These are phyloP conservation scores for Volutella citrinella DNA, from an alignment of 2,329 filamentous ascomycete species.

Conservation along the genomic window DNA sequence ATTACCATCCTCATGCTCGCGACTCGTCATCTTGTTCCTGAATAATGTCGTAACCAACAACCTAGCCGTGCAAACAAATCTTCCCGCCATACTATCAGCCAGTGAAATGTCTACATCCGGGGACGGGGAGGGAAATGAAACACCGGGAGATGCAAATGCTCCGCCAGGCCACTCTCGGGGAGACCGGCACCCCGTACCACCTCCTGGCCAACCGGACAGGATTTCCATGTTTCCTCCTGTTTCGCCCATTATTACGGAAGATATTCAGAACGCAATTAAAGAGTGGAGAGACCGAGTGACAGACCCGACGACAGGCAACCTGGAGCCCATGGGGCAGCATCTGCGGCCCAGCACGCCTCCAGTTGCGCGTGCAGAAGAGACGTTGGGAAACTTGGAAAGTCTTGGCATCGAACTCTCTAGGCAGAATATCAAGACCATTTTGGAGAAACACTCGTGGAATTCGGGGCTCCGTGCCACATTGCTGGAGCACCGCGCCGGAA, in stretches of 20 bases:
- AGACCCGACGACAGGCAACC: background rate
- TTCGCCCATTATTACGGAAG: conserved; percentile 1
- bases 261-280: background rate
- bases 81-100: no score
- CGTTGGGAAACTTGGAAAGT: conserved; percentile 6
- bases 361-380: conserved; percentile 8
- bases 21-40: no score
- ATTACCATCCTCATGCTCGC: no score
- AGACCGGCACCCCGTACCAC: no score
- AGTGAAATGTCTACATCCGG: no score
- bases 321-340: conserved; percentile 7
- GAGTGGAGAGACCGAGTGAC: conserved; percentile 3
- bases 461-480: conserved; percentile 11
- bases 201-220: no score
- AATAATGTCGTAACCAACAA: no score
- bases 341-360: conserved; percentile 15
- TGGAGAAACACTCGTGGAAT: conserved; percentile 4
- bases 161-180: no score
- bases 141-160: no score
- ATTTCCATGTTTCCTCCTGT: no score
- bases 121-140: no score
- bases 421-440: conserved; percentile 9
- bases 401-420: conserved; percentile 3
- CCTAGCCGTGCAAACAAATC: no score
- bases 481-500: conserved; percentile 8